Evolutionary conservation across 306 rosid genomes (phyloP), one percentile per base, ranked within the genome.

Genomic region (Sechiopsis laciniata): DNA sequence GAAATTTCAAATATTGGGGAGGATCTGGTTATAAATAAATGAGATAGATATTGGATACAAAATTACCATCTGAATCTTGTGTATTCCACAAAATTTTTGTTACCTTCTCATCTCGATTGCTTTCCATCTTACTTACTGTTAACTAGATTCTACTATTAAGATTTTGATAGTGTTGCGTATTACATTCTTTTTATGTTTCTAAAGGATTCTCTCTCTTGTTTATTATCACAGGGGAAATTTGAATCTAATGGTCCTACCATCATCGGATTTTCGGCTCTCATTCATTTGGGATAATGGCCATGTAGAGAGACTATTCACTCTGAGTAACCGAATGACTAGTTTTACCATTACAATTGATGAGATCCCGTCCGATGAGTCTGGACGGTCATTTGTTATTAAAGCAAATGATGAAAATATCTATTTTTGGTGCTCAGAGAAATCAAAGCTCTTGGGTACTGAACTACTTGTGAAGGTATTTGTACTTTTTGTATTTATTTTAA

Each of bases 381-480:
- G 99, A 51, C 84, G 96, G 48, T 95, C 96, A 73, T 89, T 95
- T 79, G 74, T 84, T 73, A 50, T 91, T 40, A 88, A 81, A 64
- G 46, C 74, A 17, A 86, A 78, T 80, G 84, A 83, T 59, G 81
- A 55, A 69, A 65, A 74, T 17, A 81, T 82, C 70, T 86, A 86
- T 82, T 91, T 89, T 80, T 95, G 99, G 99, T 89, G 95, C 84
- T 84, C 95, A 37, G 99, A 95, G 83, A 89, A 86, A 77, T 95
- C 97, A 10, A 88, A 82, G 82, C 96, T 95, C 69, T 80, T 95
- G 89, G 99, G 99, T 55, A 76, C 55, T 59, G 97, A 95, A 67
- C 79, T 95, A 83, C 89, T 91, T 57, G 76, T 74, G 42, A 95
- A 95, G 97, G 99, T 95, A 70, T 51, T 75, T 32, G 55, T 58